phyloP scores from a whole-genome alignment of 1,139 yeast species.

The Hyphopichia wangnamkhiaoensis region DNA sequence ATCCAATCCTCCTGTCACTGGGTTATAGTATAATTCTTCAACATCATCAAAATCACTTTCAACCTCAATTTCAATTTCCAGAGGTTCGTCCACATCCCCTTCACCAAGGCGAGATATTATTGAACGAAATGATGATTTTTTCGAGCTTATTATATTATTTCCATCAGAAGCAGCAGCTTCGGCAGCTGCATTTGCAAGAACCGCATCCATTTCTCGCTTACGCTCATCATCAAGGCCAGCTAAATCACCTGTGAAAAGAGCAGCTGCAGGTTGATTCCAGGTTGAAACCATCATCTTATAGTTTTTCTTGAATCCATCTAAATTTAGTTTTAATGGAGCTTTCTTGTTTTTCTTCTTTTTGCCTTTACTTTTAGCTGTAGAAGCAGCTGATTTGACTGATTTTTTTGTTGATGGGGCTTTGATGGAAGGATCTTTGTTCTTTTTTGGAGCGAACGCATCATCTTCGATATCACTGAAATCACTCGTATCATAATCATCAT shows the following conservation, averaged over 20 bases:
- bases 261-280: constrained; percentile 39
- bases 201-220: constrained; percentile 3
- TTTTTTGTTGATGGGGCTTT: background rate
- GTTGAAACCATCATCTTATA: constrained; percentile 25
- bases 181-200: constrained; percentile 3
- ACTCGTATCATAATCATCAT: constrained; percentile 4
- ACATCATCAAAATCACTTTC: constrained; percentile 30
- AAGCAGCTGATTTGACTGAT: background rate
- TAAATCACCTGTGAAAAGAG: constrained; percentile 15
- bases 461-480: constrained; percentile 10
- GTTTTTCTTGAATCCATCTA: constrained; percentile 22
- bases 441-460: constrained; percentile 5
- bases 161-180: background rate
- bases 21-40: constrained; percentile 37
- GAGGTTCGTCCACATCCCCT: constrained; percentile 10
- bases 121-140: background rate
- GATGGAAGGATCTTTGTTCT: background rate
- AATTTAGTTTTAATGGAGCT: constrained; percentile 8
- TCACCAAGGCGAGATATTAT: background rate
- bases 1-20: constrained; percentile 34
- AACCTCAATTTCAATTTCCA: constrained; percentile 35
- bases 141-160: background rate
- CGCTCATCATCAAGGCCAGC: background rate
- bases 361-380: constrained; percentile 4
- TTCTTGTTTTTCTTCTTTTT: constrained; percentile 10